These are phyloP conservation scores for Yarrowia divulgata DNA, from an alignment of 805 yeast species.

Conservation along the genomic window DNA sequence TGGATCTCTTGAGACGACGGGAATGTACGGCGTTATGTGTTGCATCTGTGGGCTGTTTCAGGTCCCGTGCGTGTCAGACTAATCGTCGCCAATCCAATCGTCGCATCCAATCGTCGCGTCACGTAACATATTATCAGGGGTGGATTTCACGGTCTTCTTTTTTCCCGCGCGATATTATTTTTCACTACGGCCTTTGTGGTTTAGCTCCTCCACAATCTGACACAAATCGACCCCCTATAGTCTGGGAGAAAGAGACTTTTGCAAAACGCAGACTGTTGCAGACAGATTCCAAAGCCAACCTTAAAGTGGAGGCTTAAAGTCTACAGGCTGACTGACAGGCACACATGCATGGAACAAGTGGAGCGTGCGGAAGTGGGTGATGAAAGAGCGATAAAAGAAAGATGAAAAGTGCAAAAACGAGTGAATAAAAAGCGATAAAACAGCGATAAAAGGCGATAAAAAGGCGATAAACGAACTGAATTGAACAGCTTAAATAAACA, in stretches of 20 bases:
- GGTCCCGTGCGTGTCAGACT: not conserved
- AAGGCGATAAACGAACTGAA: no score
- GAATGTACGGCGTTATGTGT: no score
- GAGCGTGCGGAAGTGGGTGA: conserved; percentile 1
- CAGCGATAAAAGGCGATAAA: no score
- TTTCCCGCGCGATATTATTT: not conserved
- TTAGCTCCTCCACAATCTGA: conserved; percentile 8
- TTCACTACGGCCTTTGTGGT: conserved; percentile 7
- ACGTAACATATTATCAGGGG: not conserved
- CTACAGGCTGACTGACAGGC: conserved; percentile 20
- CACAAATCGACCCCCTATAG: conserved; percentile 13
- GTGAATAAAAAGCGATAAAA: not conserved
- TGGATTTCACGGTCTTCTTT: no score
- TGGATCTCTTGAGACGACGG: no score
- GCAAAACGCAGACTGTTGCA: no score
- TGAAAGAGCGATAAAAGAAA: not conserved
- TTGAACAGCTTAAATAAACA: no score
- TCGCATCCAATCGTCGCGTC: not conserved
- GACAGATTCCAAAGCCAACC: conserved; percentile 4
- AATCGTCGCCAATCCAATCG: not conserved
- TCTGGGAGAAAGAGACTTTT: not conserved
- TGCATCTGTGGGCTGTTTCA: no score
- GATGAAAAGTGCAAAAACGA: no score
- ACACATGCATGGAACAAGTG: conserved; percentile 36
- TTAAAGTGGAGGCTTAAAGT: not conserved